Conservation (phyloP, 495 filamentous ascomycete genomes). For the Hypoxylon lenormandii region DNA sequence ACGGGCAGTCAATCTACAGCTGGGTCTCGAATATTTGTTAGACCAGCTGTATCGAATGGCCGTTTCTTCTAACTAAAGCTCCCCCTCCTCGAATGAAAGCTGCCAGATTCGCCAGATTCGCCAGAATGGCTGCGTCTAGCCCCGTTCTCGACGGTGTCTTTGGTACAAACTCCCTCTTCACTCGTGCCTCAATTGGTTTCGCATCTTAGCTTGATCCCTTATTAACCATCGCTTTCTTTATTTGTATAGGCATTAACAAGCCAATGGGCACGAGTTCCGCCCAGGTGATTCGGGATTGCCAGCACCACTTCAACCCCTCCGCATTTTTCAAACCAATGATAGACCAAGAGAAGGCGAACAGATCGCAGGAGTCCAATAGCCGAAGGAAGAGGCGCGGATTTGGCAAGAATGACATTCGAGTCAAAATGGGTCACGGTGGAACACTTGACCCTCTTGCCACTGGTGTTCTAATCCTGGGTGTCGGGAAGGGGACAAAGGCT, state of each 20-base stretch:
- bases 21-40: not conserved
- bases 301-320: slow-evolving; percentile 84
- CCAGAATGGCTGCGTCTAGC: slow-evolving; percentile 63
- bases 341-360: slow-evolving; percentile 64
- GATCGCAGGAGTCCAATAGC: slow-evolving; percentile 64
- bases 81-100: slow-evolving; percentile 46
- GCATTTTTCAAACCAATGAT: slow-evolving; percentile 79
- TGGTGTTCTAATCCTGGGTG: slow-evolving; percentile 87
- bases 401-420: slow-evolving; percentile 68
- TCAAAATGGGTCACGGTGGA: slow-evolving; percentile 97
- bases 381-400: slow-evolving; percentile 66
- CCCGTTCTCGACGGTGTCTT: slow-evolving; percentile 80
- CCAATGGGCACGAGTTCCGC: slow-evolving; percentile 85
- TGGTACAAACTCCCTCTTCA: slow-evolving; percentile 60
- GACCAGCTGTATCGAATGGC: slow-evolving; percentile 2
- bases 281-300: slow-evolving; percentile 85
- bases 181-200: not conserved
- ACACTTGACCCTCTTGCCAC: slow-evolving; percentile 95
- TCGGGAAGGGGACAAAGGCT: slow-evolving; percentile 87
- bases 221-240: slow-evolving; percentile 11
- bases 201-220: not conserved
- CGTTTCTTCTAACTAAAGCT: slow-evolving; percentile 9
- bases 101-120: slow-evolving; percentile 16
- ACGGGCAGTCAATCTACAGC: not conserved
- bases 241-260: slow-evolving; percentile 83